Evolutionary conservation across 2,329 filamentous ascomycete species (phyloP).

Genomic region (Alternaria panax): DNA sequence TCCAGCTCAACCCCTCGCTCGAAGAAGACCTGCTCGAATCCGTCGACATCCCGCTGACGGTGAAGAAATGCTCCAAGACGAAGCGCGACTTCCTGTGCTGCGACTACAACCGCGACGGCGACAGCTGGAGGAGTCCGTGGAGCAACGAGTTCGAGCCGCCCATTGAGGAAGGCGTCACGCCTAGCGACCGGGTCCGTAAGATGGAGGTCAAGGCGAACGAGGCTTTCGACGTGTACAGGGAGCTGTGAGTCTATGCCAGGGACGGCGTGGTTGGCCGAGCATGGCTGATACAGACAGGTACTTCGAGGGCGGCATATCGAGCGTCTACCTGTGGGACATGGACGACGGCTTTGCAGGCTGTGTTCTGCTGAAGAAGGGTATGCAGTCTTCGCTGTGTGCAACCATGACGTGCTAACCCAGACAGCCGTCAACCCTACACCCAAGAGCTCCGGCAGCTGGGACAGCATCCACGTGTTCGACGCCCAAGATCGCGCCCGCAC

Average conservation of each 20-base stretch:
- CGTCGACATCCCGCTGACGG: conserved; percentile 91
- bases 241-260: conserved; percentile 64
- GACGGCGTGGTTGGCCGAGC: not conserved
- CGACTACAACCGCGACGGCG: conserved; percentile 99
- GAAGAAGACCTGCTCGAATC: conserved; percentile 98
- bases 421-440: conserved; percentile 71
- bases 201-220: conserved; percentile 96
- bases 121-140: conserved; percentile 98
- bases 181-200: conserved; percentile 87
- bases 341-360: conserved; percentile 98
- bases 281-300: conserved; percentile 61
- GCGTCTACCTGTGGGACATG: conserved; percentile 97
- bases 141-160: conserved; percentile 97
- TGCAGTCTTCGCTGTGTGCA: conserved; percentile 33
- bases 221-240: conserved; percentile 95
- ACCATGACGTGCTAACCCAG: conserved; percentile 21
- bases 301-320: conserved; percentile 94
- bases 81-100: conserved; percentile 96
- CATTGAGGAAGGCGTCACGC: conserved; percentile 82
- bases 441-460: conserved; percentile 84
- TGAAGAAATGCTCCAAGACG: conserved; percentile 84
- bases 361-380: conserved; percentile 93
- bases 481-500: conserved; percentile 89
- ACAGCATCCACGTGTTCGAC: conserved; percentile 98
- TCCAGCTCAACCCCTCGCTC: conserved; percentile 85